A percentile compares a stretch with the other conserved stretches of the same genome.
Conservation (phyloP, 345 rosid species). For the Diplotaxis tenuifolia region DNA sequence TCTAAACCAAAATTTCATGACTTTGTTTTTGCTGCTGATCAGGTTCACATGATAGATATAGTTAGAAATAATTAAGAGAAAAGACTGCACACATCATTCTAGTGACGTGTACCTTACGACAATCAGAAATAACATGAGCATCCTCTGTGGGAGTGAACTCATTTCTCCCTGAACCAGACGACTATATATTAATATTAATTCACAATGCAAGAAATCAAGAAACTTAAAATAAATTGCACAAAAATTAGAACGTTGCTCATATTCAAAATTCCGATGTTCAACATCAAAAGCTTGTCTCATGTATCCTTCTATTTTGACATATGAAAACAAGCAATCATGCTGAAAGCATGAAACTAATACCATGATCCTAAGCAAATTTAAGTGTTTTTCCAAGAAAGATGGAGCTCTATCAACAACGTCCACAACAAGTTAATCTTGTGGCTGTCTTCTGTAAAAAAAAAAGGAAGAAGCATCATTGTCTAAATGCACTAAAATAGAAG, state of each 20-base stretch:
- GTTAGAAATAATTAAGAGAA: conserved; percentile 27
- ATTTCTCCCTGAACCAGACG: conserved; percentile 58
- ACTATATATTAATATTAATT: conserved; percentile 1
- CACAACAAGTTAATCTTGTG: conserved; percentile 61
- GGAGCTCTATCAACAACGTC: conserved; percentile 97
- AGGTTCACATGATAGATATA: too few species aligned
- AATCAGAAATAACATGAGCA: conserved; percentile 86
- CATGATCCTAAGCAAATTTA: conserved; percentile 75
- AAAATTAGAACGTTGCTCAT: conserved; percentile 67
- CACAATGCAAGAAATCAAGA: neutral
- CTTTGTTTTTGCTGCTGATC: too few species aligned
- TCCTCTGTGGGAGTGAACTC: conserved; percentile 72
- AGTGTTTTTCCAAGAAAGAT: conserved; percentile 94
- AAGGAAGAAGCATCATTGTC: conserved; percentile 11
- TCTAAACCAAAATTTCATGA: too few species aligned
- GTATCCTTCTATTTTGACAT: conserved; percentile 77
- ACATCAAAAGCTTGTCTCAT: conserved; percentile 98
- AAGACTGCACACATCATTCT: neutral
- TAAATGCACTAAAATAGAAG: conserved; percentile 12
- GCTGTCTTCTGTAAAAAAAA: conserved; percentile 49
- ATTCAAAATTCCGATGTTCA: conserved; percentile 76
- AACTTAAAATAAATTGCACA: neutral
- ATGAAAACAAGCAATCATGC: conserved; percentile 8
- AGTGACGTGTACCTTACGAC: conserved; percentile 59
- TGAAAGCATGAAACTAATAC: conserved; percentile 44